These are phyloP conservation scores for Starmerella kuoi DNA, from an alignment of 805 yeast species.

Conservation along the genomic window DNA sequence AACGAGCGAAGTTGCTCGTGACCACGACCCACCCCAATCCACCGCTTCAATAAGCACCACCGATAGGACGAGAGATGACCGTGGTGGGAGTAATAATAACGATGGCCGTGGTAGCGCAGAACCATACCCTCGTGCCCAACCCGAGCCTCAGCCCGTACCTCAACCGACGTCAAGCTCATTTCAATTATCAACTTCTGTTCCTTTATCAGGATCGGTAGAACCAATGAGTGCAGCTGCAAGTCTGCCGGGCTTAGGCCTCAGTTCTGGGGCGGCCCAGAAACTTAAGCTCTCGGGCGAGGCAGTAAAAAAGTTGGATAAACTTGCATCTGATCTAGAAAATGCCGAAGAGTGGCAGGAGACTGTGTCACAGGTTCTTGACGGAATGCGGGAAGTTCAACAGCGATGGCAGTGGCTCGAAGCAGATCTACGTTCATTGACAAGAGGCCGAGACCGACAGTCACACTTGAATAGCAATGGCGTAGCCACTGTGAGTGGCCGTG, in stretches of 20 bases:
- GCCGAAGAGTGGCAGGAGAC: slow-evolving; percentile 14
- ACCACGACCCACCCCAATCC: neutral
- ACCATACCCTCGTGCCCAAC: neutral
- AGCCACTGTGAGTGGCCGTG: slow-evolving; percentile 3
- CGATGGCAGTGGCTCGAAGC: slow-evolving; percentile 18
- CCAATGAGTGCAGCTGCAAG: neutral
- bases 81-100: neutral
- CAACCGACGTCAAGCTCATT: neutral
- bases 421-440: slow-evolving; percentile 10
- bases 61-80: too few relatives aligned
- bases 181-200: neutral
- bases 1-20: neutral
- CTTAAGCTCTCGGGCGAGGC: slow-evolving; percentile 6
- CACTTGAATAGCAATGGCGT: neutral
- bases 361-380: slow-evolving; percentile 12
- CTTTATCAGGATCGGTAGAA: neutral
- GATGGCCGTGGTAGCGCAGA: neutral
- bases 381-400: slow-evolving; percentile 15
- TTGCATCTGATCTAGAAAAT: slow-evolving; percentile 14
- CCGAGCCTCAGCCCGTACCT: neutral
- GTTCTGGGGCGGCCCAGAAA: slow-evolving; percentile 2
- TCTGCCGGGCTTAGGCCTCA: slow-evolving; percentile 4
- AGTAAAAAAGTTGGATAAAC: slow-evolving; percentile 7
- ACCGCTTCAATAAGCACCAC: too few relatives aligned
- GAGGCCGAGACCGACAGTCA: slow-evolving; percentile 6